These are phyloP conservation scores for Dissophora ornata DNA, from an alignment of 192 early-diverging fungal genomes.

Conservation along the genomic window DNA sequence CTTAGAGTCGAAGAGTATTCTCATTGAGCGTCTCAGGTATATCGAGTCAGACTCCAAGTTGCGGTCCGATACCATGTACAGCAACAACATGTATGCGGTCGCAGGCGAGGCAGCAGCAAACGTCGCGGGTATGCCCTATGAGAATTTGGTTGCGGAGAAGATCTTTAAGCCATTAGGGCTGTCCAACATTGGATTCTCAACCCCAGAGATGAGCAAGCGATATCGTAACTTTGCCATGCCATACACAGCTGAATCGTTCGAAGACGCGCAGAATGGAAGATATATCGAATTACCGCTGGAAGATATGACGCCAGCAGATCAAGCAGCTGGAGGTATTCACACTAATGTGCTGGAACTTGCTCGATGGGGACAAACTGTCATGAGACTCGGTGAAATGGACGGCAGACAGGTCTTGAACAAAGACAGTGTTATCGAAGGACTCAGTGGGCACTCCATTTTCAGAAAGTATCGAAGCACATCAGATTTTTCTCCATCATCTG, in stretches of 20 bases:
- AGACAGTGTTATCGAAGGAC: not conserved
- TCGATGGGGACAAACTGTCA: slow-evolving; percentile 9
- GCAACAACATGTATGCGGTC: no score
- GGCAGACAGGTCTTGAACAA: slow-evolving; percentile 27
- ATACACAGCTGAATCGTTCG: not conserved
- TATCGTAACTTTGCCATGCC: slow-evolving; percentile 14
- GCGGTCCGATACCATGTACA: no score
- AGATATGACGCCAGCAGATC: not conserved
- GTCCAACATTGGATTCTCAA: no score
- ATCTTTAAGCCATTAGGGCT: no score
- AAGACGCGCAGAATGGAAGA: slow-evolving; percentile 4
- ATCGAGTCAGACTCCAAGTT: no score
- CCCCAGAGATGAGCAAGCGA: not conserved
- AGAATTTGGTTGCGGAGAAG: no score
- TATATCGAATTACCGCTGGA: not conserved
- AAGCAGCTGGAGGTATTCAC: slow-evolving; percentile 19
- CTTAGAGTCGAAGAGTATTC: not conserved
- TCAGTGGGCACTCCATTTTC: not conserved
- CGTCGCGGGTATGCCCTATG: no score
- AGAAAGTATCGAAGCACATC: not conserved
- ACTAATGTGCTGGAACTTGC: slow-evolving; percentile 28
- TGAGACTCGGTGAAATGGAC: not conserved
- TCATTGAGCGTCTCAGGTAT: slow-evolving; percentile 12
- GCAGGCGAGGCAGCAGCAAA: no score
- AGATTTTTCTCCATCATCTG: slow-evolving; percentile 2